Evolutionary conservation across 2,329 filamentous ascomycete genomes (phyloP), one percentile per base, ranked within the genome.

Genomic region (Beauveria asiatica): DNA sequence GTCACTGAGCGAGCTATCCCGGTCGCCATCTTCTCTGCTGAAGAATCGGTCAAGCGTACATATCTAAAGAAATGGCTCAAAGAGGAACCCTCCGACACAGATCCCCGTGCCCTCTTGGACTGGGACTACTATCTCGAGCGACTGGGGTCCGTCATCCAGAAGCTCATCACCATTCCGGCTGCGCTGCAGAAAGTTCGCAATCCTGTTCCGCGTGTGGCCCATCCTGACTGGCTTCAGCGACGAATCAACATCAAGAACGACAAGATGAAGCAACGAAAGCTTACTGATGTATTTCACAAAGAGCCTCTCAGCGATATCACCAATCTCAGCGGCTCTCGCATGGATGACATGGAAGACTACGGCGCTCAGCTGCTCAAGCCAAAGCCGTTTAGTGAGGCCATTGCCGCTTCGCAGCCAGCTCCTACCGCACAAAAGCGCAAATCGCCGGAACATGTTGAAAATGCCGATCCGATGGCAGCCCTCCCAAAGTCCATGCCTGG

Each of bases 51-150:
- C 61, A 97, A 97, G 76, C 84, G 90, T 54, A 85, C 87, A 69
- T 99, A 95, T 74, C 75, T 99, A 64, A 87, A 90, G 62, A 97
- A 96, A 72, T 99, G 94, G 94, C 74, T 99, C 63, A 92, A 91
- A 70, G 93, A 97, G 67, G 93, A 97, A 63, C 92, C 93, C 0
- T 80, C 84, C 9, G 89, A 96, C 70, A 95, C 94, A 73, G 94
- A 99, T 71, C 92, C 92, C 7, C 83, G 95, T 67, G 87, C 85
- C 21, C 81, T 99, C 13, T 86, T 99, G 56, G 94, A 99, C 72
- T 99, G 94, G 94, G 83, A 92, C 65, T 99, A 99, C 74, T 99
- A 99, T 71, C 80, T 92, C 2, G 95, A 99, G 69, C 91, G 94
- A 76, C 80, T 99, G 21, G 93, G 92, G 0, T 97, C 93, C 0